Conservation (phyloP, 1,284 basidiomycete genomes). For the Wolfiporia cocos region DNA sequence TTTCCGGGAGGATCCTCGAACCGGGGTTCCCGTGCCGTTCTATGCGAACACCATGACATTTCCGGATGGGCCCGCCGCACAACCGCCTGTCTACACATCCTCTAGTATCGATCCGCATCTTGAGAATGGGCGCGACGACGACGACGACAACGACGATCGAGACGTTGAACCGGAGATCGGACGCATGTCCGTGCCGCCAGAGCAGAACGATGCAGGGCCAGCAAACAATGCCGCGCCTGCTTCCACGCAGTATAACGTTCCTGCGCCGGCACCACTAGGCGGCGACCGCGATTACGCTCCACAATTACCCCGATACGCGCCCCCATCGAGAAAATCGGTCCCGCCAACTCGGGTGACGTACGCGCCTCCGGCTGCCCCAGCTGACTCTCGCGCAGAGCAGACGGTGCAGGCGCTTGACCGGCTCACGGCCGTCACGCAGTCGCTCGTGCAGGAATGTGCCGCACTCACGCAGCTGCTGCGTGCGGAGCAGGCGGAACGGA, state of each 20-base stretch:
- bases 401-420: conserved; percentile 36
- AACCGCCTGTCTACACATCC: neutral
- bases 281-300: too few species aligned
- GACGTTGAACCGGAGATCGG: conserved; percentile 2
- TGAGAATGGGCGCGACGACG: conserved; percentile 1
- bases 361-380: too few species aligned
- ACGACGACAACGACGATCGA: conserved; percentile 3
- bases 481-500: conserved; percentile 35
- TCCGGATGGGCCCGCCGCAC: conserved; percentile 1
- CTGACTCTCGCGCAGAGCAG: conserved; percentile 7
- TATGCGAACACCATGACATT: conserved; percentile 9
- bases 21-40: conserved; percentile 18
- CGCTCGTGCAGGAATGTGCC: conserved; percentile 49
- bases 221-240: neutral
- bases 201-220: neutral
- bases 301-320: too few species aligned
- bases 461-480: conserved; percentile 54
- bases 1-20: conserved; percentile 21
- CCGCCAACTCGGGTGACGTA: too few species aligned
- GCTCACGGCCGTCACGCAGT: conserved; percentile 43
- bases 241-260: too few species aligned
- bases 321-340: too few species aligned
- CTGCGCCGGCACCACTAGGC: too few species aligned
- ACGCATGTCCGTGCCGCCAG: neutral
- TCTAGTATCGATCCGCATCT: conserved; percentile 16